Base-by-base conservation (phyloP, 1,284 basidiomycete species). In the Cerioporus squamosus region DNA sequence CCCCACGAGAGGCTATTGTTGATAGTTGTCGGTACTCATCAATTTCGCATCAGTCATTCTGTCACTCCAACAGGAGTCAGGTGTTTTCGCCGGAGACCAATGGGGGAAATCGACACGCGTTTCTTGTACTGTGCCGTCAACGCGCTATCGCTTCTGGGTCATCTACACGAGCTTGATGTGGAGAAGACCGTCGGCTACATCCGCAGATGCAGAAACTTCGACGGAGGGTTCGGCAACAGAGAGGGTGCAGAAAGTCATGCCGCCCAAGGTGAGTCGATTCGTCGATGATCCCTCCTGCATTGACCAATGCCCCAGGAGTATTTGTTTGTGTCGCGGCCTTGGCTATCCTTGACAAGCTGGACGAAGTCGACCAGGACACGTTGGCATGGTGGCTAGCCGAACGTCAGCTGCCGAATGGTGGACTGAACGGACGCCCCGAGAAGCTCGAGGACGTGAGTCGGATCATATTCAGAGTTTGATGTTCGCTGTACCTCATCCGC, bases 381-480 rank as follows among this genome's bases (percentile, higher is more conserved):
- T 78, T 98, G 2, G 90, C 82, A 10, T 95, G 92, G 87, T 99
- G 97, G 97, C 77, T 99, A 2, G 85, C 91, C 10, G 97, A 99
- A 70, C 81, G 97, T 8, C 97, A 99, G 72, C 79, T 98, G 10
- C 91, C 95, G 0, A 95, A 88, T 67, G 97, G 97, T 8, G 97
- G 97, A 0, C 79, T 99, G 59, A 98, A 99, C 66, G 97, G 97
- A 0, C 82, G 97, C 20, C 97, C 97, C 2, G 94, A 99, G 72
- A 99, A 99, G 77, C 80, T 98, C n/a, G 95, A 97, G 77, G 96
- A 98, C 71, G 96, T 96, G 66, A 68, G 88, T 70, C 9, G 24
- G 44, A 24, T 45, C 33, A 18, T 5, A 22, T 31, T 29, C n/a
- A 26, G 20, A 22, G 10, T 17, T 38, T 44, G 29, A 24, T 22